Conservation (phyloP, 2,329 filamentous ascomycete species). For the Ilyonectria sp. region DNA sequence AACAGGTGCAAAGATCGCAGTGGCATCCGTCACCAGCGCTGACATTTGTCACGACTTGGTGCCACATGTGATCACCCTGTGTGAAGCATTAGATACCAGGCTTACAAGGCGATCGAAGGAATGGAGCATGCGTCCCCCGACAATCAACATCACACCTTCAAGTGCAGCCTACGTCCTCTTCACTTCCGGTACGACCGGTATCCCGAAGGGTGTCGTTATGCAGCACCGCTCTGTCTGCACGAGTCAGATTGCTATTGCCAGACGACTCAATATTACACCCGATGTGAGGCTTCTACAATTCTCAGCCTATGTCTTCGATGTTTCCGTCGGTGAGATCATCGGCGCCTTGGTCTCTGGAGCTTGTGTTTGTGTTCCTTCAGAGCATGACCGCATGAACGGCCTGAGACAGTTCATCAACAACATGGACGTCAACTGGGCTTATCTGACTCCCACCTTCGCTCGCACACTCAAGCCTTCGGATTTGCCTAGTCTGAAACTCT, state of each 20-base stretch:
- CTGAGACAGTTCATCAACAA: conserved; percentile 12
- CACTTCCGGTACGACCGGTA: conserved; percentile 69
- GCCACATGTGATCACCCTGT: background rate
- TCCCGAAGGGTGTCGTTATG: conserved; percentile 66
- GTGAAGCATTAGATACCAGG: background rate
- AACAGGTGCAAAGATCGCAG: background rate
- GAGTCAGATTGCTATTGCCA: conserved; percentile 10
- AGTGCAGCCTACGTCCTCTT: conserved; percentile 60
- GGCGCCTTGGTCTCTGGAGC: conserved; percentile 56
- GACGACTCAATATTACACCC: conserved; percentile 8
- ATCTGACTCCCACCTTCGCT: conserved; percentile 5
- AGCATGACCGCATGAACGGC: conserved; percentile 48
- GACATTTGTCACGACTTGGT: background rate
- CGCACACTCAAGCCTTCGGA: conserved; percentile 3
- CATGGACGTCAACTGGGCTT: background rate
- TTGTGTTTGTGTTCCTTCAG: conserved; percentile 56
- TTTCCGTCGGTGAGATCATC: conserved; percentile 56
- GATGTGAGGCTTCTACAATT: conserved; percentile 38
- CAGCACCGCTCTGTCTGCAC: conserved; percentile 15
- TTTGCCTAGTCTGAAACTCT: conserved; percentile 3
- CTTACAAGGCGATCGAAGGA: background rate
- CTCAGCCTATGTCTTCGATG: conserved; percentile 56
- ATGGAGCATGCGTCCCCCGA: background rate
- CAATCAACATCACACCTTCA: background rate
- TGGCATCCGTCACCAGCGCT: background rate